phyloP scores from a whole-genome alignment of 1,284 basidiomycete genomes.

The Malassezia dermatis region DNA sequence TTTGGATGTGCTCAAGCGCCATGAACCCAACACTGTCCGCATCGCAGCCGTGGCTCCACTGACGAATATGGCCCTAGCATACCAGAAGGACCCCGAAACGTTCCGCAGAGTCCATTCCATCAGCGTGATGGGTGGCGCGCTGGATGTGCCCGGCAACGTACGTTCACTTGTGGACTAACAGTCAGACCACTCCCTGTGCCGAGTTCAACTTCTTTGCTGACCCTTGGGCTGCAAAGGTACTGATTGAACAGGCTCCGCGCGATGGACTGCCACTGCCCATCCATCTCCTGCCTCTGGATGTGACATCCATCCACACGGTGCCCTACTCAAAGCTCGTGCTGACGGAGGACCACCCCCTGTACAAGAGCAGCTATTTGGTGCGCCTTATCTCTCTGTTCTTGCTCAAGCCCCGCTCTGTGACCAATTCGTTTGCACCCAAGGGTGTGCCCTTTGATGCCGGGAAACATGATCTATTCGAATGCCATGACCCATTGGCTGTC shows the following conservation, averaged over 20 bases:
- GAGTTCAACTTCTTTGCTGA: conserved; percentile 90
- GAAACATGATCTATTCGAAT: conserved; percentile 33
- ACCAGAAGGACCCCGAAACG: conserved; percentile 56
- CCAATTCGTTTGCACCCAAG: conserved; percentile 30
- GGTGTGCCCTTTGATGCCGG: conserved; percentile 27
- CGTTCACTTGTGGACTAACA: conserved; percentile 55
- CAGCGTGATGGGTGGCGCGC: conserved; percentile 87
- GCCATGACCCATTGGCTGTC: conserved; percentile 42
- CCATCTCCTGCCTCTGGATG: conserved; percentile 37
- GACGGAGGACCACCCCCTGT: conserved; percentile 7
- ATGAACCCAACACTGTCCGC: conserved; percentile 60
- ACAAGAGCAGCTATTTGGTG: conserved; percentile 14
- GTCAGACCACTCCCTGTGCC: conserved; percentile 17
- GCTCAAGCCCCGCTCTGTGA: conserved; percentile 33
- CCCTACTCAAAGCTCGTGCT: conserved; percentile 31
- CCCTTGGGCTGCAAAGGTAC: conserved; percentile 61
- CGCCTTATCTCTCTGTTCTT: conserved; percentile 32
- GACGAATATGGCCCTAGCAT: conserved; percentile 68
- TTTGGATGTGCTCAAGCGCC: conserved; percentile 58
- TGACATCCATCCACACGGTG: conserved; percentile 32
- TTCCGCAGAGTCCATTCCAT: conserved; percentile 58
- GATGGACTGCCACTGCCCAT: conserved; percentile 27
- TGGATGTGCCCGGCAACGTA: conserved; percentile 86
- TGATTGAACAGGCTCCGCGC: conserved; percentile 25
- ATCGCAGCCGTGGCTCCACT: conserved; percentile 79